Percentiles rank a stretch among this genome's conserved stretches.
Evolutionary conservation across 257 asterid genomes (phyloP).

Genomic region (Nicotiana noctiflora): DNA sequence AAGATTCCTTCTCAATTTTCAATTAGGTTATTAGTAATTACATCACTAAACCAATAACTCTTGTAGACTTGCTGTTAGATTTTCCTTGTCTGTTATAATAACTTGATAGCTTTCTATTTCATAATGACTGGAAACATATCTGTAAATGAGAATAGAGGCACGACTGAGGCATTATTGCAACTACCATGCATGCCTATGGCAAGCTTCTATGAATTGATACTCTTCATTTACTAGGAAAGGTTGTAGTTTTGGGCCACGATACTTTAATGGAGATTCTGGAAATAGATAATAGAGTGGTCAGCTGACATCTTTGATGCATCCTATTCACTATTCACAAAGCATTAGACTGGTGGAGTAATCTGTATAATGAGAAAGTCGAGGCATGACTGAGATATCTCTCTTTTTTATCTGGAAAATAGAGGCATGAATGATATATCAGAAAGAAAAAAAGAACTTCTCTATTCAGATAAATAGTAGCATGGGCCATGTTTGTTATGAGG

Average conservation of each 20-base stretch:
- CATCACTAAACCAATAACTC: background rate
- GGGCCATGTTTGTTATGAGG: background rate
- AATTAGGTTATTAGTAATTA: background rate
- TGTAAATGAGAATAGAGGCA: conserved; percentile 5
- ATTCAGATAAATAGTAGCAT: background rate
- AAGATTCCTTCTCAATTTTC: conserved; percentile 22
- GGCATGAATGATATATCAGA: background rate
- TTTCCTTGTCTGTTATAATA: background rate
- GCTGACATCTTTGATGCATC: background rate
- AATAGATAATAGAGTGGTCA: conserved; percentile 2
- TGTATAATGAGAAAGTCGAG: background rate
- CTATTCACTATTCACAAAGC: background rate
- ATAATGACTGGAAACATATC: background rate
- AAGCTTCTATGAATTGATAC: background rate
- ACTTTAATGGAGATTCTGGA: background rate
- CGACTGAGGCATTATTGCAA: background rate
- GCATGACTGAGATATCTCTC: background rate
- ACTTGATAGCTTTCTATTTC: background rate
- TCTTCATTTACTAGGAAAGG: background rate
- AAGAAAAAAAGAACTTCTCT: background rate
- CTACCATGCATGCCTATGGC: background rate
- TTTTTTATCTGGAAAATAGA: background rate
- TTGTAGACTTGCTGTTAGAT: background rate
- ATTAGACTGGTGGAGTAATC: background rate
- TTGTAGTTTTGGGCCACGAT: background rate